These are phyloP conservation scores for Tulasnella sp. DNA, from an alignment of 768 basidiomycete species.

Conservation along the genomic window DNA sequence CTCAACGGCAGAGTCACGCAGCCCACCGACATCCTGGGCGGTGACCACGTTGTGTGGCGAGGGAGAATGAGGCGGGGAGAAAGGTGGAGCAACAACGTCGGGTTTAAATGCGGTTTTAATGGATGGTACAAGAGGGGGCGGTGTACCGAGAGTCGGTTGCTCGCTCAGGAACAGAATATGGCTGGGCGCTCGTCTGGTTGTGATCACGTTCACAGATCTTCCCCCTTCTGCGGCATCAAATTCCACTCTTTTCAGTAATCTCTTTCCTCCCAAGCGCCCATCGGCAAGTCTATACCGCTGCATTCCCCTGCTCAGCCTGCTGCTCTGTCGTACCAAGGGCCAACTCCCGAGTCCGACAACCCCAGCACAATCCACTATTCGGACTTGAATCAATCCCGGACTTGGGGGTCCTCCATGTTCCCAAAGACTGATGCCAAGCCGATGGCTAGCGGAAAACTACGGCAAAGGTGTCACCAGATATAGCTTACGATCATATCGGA, in stretches of 20 bases:
- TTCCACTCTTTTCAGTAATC: no score
- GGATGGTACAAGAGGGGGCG: background rate
- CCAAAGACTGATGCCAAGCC: no score
- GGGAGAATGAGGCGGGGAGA: background rate
- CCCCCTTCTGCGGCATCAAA: no score
- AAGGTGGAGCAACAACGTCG: background rate
- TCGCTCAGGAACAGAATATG: background rate
- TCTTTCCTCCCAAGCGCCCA: no score
- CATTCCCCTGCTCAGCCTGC: no score
- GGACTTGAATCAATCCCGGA: no score
- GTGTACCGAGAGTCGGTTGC: background rate
- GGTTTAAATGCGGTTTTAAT: background rate
- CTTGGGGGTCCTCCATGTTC: no score
- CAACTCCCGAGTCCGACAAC: no score
- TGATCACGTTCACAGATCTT: background rate
- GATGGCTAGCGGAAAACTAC: background rate
- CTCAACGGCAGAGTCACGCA: background rate
- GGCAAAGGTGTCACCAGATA: background rate
- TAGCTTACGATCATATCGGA: background rate
- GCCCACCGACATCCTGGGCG: background rate
- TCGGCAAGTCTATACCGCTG: no score
- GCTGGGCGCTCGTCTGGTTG: background rate
- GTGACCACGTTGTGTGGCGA: background rate
- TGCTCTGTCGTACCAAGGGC: no score
- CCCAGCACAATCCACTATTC: no score